Conservation (phyloP, 2,329 filamentous ascomycete species). For the Alternaria metachromatica region DNA sequence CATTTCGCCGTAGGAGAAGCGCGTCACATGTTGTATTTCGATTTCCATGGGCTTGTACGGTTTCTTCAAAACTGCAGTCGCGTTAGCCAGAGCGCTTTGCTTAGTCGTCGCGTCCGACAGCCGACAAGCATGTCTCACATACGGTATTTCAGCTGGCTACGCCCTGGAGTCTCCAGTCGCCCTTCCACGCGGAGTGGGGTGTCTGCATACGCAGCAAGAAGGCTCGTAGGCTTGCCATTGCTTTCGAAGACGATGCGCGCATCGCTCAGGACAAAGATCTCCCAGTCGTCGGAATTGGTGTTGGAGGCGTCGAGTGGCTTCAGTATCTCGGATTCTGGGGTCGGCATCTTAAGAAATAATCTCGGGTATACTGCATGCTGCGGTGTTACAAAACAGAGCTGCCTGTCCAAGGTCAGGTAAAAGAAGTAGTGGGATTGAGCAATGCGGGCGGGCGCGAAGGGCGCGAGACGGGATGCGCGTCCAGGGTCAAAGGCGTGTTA, state of each 20-base stretch:
- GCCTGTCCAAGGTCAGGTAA: neutral
- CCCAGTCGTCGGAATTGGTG: slow-evolving; percentile 60
- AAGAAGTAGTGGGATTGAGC: neutral
- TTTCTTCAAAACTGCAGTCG: slow-evolving; percentile 39
- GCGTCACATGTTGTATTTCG: slow-evolving; percentile 61
- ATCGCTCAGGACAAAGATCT: slow-evolving; percentile 67
- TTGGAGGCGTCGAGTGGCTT: slow-evolving; percentile 50
- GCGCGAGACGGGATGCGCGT: slow-evolving; percentile 10
- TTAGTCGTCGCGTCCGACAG: neutral
- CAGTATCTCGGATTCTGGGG: slow-evolving; percentile 48
- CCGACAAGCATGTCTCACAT: slow-evolving; percentile 16
- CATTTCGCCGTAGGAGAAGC: slow-evolving; percentile 58
- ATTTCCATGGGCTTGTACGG: slow-evolving; percentile 51
- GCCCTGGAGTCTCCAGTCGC: slow-evolving; percentile 53
- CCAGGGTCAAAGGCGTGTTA: slow-evolving; percentile 6
- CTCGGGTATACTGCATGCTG: slow-evolving; percentile 13
- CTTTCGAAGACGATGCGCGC: slow-evolving; percentile 66
- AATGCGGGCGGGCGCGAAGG: slow-evolving; percentile 14
- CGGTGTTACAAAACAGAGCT: neutral
- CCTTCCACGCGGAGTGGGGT: slow-evolving; percentile 70
- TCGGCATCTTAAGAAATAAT: slow-evolving; percentile 29
- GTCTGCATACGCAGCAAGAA: slow-evolving; percentile 65
- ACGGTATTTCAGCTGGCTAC: slow-evolving; percentile 39
- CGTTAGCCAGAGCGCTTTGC: slow-evolving; percentile 12
- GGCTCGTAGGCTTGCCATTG: slow-evolving; percentile 60